Base-by-base conservation (phyloP, 257 asterid genomes). In the Solanum etuberosum region DNA sequence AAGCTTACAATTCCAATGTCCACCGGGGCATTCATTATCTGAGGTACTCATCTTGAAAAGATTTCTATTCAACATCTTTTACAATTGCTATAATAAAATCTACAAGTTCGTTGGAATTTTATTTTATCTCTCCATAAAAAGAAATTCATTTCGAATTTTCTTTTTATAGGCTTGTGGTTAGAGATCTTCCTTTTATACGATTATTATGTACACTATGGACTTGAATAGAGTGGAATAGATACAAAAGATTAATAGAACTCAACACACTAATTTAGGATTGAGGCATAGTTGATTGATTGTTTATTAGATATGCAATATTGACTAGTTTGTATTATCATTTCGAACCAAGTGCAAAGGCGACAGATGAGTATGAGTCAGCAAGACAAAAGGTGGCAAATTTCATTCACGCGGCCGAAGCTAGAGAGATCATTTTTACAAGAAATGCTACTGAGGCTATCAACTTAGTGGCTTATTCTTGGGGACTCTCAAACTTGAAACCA, bases 391-490 rank as follows among this genome's bases (percentile, higher is more conserved):
- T 97, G 74, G 99, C 99, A 20, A 89, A 89, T 61, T 97, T 97
- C 86, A 92, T 97, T 72, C 94, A 96, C 88, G 98, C 99, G 0
- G 54, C 92, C 5, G 92, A 88, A 11, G 86, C 93, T 89, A 85
- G 93, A 87, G 98, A 97, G 93, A 94, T 97, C 78, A 96, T 97
- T 90, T 97, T 97, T 88, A 97, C 99, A 29, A 90, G 92, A 90
- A 97, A 97, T 93, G 99, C 99, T 83, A 95, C 99, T 2, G 99
- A 97, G 92, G 99, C 98, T 34, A 96, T 97, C 86, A 96, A 97
- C 88, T 91, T 97, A 81, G 99, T 97, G 90, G 99, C 99, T 86
- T 92, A 95, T 91, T 88, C 95, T 90, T 97, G 99, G 99, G 99
- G 99, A 43, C 95, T 93, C 42, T 31, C 94, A 68, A 95, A 95